phyloP scores from a whole-genome alignment of 1,284 basidiomycete species.

The Marasmius oreades region DNA sequence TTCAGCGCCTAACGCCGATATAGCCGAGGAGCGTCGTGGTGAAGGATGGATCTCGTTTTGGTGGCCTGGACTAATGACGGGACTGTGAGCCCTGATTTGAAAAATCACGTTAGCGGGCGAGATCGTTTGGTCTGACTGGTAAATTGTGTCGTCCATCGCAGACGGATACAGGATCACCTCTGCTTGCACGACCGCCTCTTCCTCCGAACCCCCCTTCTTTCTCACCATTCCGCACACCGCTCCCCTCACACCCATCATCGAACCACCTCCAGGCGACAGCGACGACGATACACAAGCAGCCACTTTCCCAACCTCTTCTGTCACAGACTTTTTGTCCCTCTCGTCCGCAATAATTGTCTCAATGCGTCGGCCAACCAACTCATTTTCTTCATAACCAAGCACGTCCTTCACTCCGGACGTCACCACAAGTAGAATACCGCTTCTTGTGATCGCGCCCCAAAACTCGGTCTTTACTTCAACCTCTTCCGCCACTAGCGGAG shows the following conservation, averaged over 20 bases:
- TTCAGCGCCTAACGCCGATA: slow-evolving; percentile 8
- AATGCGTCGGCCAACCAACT: slow-evolving; percentile 66
- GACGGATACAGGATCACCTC: slow-evolving; percentile 37
- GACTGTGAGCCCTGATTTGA: slow-evolving; percentile 27
- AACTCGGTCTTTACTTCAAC: slow-evolving; percentile 35
- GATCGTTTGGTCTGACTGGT: slow-evolving; percentile 21
- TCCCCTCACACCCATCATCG: slow-evolving; percentile 21
- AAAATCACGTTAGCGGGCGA: slow-evolving; percentile 33
- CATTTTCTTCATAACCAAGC: slow-evolving; percentile 65
- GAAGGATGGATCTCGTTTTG: neutral
- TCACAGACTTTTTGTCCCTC: slow-evolving; percentile 14
- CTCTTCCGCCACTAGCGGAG: neutral
- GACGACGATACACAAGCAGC: slow-evolving; percentile 18
- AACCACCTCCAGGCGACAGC: too few species aligned
- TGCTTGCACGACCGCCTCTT: slow-evolving; percentile 26
- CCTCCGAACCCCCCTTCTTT: slow-evolving; percentile 21
- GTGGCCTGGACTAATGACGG: neutral
- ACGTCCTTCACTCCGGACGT: slow-evolving; percentile 48
- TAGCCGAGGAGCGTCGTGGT: neutral
- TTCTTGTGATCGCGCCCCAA: slow-evolving; percentile 54
- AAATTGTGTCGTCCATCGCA: slow-evolving; percentile 27
- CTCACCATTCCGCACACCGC: slow-evolving; percentile 28
- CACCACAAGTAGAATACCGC: slow-evolving; percentile 51
- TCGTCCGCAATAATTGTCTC: slow-evolving; percentile 42
- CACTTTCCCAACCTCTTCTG: slow-evolving; percentile 22